Percentiles rank a stretch among this genome's conserved stretches.
Conservation (phyloP, 2,329 filamentous ascomycete genomes). For the Alternaria burnsii region DNA sequence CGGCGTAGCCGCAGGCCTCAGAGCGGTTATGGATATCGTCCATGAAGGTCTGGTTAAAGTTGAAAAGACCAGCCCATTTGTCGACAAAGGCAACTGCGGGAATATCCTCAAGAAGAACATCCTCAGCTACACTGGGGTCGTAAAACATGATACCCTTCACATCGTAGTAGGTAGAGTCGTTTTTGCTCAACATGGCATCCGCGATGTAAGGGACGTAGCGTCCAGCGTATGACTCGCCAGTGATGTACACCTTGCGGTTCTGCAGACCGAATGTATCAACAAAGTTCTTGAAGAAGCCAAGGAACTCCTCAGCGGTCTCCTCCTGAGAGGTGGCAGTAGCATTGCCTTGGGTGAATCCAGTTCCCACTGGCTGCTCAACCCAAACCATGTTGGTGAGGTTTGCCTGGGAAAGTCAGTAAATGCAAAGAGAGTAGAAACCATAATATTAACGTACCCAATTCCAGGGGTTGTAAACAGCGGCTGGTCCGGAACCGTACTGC, state of each 20-base stretch:
- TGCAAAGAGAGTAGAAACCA: no score
- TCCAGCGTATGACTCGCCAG: slow-evolving; percentile 78
- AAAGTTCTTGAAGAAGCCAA: slow-evolving; percentile 83
- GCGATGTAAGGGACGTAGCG: slow-evolving; percentile 72
- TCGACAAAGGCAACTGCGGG: slow-evolving; percentile 68
- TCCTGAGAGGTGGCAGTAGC: slow-evolving; percentile 71
- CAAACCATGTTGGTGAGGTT: slow-evolving; percentile 76
- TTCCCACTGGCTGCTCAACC: slow-evolving; percentile 73
- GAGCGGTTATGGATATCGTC: slow-evolving; percentile 62
- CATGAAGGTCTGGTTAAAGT: slow-evolving; percentile 68
- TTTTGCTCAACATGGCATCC: slow-evolving; percentile 73
- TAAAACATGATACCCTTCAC: slow-evolving; percentile 75
- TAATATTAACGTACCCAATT: slow-evolving; percentile 42
- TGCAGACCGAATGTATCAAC: slow-evolving; percentile 73
- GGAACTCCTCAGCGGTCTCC: slow-evolving; percentile 75
- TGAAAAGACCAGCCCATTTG: slow-evolving; percentile 67
- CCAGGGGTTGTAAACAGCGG: slow-evolving; percentile 55
- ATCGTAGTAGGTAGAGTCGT: slow-evolving; percentile 73
- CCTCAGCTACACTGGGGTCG: slow-evolving; percentile 70
- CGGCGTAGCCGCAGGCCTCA: slow-evolving; percentile 68
- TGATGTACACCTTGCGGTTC: slow-evolving; percentile 74
- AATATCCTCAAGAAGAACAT: slow-evolving; percentile 60
- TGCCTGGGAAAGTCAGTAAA: slow-evolving; percentile 29
- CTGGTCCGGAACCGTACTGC: slow-evolving; percentile 53
- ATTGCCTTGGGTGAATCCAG: slow-evolving; percentile 73